phyloP scores from a whole-genome alignment of 495 filamentous ascomycete species.

The Neurospora tetrasperma region DNA sequence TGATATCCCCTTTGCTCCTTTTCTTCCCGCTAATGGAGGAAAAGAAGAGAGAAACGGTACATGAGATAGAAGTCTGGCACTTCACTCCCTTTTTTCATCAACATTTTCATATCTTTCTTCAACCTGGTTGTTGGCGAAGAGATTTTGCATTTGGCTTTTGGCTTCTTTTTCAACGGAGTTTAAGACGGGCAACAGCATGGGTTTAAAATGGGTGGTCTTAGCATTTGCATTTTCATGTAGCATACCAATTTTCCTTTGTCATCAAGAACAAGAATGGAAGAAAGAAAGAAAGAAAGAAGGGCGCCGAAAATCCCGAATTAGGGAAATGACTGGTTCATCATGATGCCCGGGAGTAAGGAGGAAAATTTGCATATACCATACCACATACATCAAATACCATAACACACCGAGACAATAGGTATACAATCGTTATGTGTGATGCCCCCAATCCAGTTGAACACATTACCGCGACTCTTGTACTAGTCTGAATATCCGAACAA shows the following conservation, averaged over 20 bases:
- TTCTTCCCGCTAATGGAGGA: neutral
- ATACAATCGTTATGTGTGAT: neutral
- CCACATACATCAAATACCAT: neutral
- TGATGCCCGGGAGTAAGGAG: neutral
- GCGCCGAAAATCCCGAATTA: neutral
- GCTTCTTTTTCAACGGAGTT: neutral
- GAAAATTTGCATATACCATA: neutral
- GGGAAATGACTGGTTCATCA: neutral
- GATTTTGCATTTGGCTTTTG: neutral
- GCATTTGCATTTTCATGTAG: neutral
- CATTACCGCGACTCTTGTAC: neutral
- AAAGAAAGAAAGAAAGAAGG: neutral
- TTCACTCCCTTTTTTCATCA: neutral
- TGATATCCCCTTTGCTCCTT: neutral
- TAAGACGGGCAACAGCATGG: neutral
- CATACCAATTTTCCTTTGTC: neutral
- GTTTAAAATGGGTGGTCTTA: neutral
- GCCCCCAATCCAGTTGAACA: neutral
- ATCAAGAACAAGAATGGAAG: neutral
- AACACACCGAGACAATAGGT: neutral
- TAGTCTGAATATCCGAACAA: neutral
- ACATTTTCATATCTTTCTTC: neutral
- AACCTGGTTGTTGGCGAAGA: neutral
- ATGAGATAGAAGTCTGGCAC: neutral
- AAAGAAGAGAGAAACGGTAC: neutral